Evolutionary conservation across 2,329 filamentous ascomycete genomes (phyloP).

Genomic region (Fusarium torreyae): DNA sequence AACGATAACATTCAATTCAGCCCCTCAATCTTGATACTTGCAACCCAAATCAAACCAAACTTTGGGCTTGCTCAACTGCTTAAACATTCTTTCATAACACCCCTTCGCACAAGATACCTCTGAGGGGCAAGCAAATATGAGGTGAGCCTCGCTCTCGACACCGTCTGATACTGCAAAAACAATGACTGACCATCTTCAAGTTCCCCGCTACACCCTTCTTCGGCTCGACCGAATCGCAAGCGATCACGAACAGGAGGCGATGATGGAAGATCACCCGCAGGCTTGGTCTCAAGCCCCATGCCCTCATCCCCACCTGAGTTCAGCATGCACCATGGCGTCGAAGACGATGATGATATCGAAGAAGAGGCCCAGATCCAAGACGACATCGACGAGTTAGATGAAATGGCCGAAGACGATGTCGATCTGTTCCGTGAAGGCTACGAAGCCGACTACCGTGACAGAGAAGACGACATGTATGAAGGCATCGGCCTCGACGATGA

Average conservation of each 20-base stretch:
- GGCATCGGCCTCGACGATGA: constrained; percentile 83
- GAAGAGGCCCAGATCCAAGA: constrained; percentile 81
- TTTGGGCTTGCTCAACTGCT: constrained; percentile 5
- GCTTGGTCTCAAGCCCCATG: constrained; percentile 72
- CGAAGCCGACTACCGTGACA: constrained; percentile 78
- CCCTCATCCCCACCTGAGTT: constrained; percentile 75
- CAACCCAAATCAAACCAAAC: constrained; percentile 16
- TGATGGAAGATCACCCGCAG: constrained; percentile 67
- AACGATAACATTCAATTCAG: constrained; percentile 38
- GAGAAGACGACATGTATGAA: constrained; percentile 79
- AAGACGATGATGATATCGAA: constrained; percentile 80
- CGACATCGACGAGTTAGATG: constrained; percentile 83
- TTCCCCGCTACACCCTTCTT: constrained; percentile 89
- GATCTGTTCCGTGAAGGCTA: constrained; percentile 83
- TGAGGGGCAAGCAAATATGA: constrained; percentile 32
- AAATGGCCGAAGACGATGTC: constrained; percentile 85
- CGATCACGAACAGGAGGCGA: constrained; percentile 67
- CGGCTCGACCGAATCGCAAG: constrained; percentile 68
- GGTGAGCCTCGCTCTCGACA: constrained; percentile 3
- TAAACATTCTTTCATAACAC: constrained; percentile 23
- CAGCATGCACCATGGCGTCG: constrained; percentile 75
- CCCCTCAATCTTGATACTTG: constrained; percentile 43
- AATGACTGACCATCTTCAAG: constrained; percentile 60
- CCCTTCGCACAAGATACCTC: constrained; percentile 8
- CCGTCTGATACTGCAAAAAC: not conserved